These are phyloP conservation scores for Collybiopsis luxurians DNA, from an alignment of 768 basidiomycete species.

Conservation along the genomic window DNA sequence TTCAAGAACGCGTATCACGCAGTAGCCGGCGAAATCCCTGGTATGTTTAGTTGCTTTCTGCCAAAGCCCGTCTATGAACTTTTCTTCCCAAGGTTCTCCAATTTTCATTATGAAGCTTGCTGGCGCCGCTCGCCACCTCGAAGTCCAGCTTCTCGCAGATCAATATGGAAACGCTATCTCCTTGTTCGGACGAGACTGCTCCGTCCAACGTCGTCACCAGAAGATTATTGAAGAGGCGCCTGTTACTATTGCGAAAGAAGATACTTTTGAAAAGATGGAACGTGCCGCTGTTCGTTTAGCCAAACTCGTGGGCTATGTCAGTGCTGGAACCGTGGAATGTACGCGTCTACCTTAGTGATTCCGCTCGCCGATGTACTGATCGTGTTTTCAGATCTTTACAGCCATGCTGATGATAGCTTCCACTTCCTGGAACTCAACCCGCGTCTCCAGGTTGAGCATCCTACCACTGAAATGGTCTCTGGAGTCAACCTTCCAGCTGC, in stretches of 20 bases:
- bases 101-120: slow-evolving; percentile 99
- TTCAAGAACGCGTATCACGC: slow-evolving; percentile 96
- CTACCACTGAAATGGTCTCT: slow-evolving; percentile 99
- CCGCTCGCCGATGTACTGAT: slow-evolving; percentile 2
- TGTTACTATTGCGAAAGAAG: slow-evolving; percentile 91
- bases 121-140: slow-evolving; percentile 94
- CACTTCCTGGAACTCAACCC: slow-evolving; percentile 99
- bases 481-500: slow-evolving; percentile 98
- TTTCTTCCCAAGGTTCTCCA: slow-evolving; percentile 68
- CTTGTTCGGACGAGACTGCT: slow-evolving; percentile 98
- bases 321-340: slow-evolving; percentile 99
- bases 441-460: slow-evolving; percentile 99
- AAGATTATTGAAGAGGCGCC: slow-evolving; percentile 99
- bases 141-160: slow-evolving; percentile 97
- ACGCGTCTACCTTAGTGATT: slow-evolving; percentile 23
- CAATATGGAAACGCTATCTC: slow-evolving; percentile 99
- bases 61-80: slow-evolving; percentile 8
- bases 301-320: slow-evolving; percentile 98
- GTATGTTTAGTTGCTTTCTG: slow-evolving; percentile 39
- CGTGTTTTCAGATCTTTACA: slow-evolving; percentile 76
- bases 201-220: slow-evolving; percentile 98
- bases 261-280: slow-evolving; percentile 96
- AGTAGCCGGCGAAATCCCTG: slow-evolving; percentile 94
- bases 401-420: slow-evolving; percentile 89
- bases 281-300: slow-evolving; percentile 99